These are phyloP conservation scores for Adansonia rubrostipa DNA, from an alignment of 441 rosid species.

Conservation along the genomic window DNA sequence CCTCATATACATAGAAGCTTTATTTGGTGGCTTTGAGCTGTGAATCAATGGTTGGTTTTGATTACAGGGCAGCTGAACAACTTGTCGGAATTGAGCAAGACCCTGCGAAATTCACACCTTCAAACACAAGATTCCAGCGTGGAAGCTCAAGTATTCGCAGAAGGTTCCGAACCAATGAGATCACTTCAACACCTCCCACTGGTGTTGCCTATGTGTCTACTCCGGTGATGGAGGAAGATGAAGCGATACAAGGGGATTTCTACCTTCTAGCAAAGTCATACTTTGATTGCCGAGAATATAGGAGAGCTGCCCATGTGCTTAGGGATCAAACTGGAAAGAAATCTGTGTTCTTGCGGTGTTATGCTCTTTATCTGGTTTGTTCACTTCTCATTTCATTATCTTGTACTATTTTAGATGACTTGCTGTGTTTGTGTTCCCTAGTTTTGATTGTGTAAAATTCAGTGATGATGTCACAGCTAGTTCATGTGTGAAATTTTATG, in stretches of 20 bases:
- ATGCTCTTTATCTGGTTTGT: slow-evolving; percentile 16
- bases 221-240: slow-evolving; percentile 16
- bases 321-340: slow-evolving; percentile 15
- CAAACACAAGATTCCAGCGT: slow-evolving; percentile 12
- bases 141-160: slow-evolving; percentile 14
- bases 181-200: slow-evolving; percentile 2
- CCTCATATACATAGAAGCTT: background rate
- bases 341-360: slow-evolving; percentile 10
- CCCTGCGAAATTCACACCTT: slow-evolving; percentile 15
- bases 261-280: slow-evolving; percentile 12
- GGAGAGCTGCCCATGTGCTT: slow-evolving; percentile 13
- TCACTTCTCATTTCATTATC: background rate
- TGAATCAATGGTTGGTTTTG: background rate
- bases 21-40: background rate
- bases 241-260: slow-evolving; percentile 2
- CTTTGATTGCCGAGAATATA: slow-evolving; percentile 19
- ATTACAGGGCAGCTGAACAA: slow-evolving; percentile 13
- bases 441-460: background rate
- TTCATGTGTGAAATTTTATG: background rate
- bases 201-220: slow-evolving; percentile 11
- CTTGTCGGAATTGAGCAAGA: slow-evolving; percentile 12
- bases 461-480: background rate
- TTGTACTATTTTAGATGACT: background rate
- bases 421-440: background rate
- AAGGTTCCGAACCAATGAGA: slow-evolving; percentile 17